phyloP scores from a whole-genome alignment of 208 protist genomes.

The Endotrypanum monterogeii region DNA sequence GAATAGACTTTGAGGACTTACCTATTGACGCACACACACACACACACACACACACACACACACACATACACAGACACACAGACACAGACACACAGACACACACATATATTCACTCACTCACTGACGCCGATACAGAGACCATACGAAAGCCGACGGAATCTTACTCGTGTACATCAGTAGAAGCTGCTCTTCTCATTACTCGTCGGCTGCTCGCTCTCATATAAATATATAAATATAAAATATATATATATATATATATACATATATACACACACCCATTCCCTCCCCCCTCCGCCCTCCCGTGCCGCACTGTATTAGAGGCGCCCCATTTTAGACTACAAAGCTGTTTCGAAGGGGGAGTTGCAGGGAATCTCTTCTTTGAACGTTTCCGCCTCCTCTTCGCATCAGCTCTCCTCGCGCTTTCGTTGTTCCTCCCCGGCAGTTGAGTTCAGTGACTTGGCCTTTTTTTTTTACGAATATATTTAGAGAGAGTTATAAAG shows the following conservation, averaged over 20 bases:
- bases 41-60: background rate
- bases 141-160: background rate
- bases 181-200: background rate
- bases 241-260: too few relatives aligned
- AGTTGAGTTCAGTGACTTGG: background rate
- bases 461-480: slow-evolving; percentile 2
- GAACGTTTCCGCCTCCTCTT: background rate
- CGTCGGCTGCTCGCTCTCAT: background rate
- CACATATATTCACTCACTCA: too few relatives aligned
- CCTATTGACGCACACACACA: too few relatives aligned
- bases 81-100: too few relatives aligned
- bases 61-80: background rate
- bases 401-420: background rate
- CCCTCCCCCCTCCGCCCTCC: background rate
- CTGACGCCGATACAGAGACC: background rate
- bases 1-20: background rate
- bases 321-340: background rate
- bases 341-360: too few relatives aligned
- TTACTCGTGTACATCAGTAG: background rate
- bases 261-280: too few relatives aligned
- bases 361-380: too few relatives aligned
- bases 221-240: too few relatives aligned
- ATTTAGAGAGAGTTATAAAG: too few relatives aligned
- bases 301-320: background rate
- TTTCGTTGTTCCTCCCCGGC: background rate